Evolutionary conservation across 768 basidiomycete species (phyloP).

Genomic region (Suillus subluteus): DNA sequence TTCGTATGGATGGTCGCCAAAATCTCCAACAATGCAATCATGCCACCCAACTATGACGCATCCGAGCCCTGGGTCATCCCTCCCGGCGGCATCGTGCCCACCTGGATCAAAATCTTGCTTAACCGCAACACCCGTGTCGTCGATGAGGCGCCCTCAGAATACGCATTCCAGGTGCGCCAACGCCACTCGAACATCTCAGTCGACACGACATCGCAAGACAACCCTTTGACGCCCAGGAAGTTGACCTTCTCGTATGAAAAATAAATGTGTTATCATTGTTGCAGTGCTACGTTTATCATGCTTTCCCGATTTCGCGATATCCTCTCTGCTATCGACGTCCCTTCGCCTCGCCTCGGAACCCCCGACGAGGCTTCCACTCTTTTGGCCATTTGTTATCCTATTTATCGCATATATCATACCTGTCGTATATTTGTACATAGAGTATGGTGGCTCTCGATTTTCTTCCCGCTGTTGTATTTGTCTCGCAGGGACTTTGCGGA

Average conservation of each 20-base stretch:
- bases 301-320: not conserved
- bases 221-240: conserved; percentile 24
- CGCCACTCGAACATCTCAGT: conserved; percentile 35
- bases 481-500: too few species aligned
- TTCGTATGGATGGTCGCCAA: conserved; percentile 61
- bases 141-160: conserved; percentile 26
- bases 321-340: not conserved
- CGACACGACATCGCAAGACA: conserved; percentile 34
- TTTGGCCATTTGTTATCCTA: conserved; percentile 5
- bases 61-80: conserved; percentile 76
- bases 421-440: conserved; percentile 1
- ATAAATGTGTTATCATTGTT: conserved; percentile 12
- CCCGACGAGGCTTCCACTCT: not conserved
- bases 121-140: conserved; percentile 10
- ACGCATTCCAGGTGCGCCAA: conserved; percentile 35
- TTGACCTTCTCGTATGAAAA: conserved; percentile 34
- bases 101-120: conserved; percentile 52
- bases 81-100: conserved; percentile 67
- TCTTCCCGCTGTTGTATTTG: not conserved
- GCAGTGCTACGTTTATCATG: not conserved
- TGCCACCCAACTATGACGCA: conserved; percentile 64
- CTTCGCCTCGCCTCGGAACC: not conserved
- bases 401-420: not conserved
- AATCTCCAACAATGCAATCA: conserved; percentile 57
- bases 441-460: not conserved